Conservation (phyloP, 768 basidiomycete species). For the Collybiopsis luxurians region DNA sequence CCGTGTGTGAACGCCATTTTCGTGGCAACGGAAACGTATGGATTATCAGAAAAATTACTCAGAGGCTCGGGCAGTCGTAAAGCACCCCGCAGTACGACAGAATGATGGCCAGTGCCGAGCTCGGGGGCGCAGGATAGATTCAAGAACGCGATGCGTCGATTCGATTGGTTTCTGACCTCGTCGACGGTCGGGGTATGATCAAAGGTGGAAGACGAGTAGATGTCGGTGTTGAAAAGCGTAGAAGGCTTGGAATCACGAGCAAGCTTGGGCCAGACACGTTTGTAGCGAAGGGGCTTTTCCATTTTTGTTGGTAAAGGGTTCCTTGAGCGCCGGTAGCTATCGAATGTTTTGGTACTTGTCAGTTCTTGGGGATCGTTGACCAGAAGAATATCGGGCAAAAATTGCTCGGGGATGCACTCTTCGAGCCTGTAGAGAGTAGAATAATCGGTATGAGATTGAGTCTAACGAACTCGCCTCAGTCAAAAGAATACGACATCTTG, state of each 20-base stretch:
- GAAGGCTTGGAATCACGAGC: neutral
- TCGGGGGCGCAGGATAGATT: slow-evolving; percentile 10
- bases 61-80: slow-evolving; percentile 35
- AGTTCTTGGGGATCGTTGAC: slow-evolving; percentile 19
- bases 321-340: too few species aligned
- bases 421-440: slow-evolving; percentile 14
- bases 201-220: too few species aligned
- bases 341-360: slow-evolving; percentile 1
- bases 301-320: too few species aligned
- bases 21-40: slow-evolving; percentile 28
- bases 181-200: neutral
- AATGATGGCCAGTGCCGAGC: slow-evolving; percentile 37
- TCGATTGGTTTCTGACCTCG: neutral
- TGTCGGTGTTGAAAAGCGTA: too few species aligned
- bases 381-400: slow-evolving; percentile 21
- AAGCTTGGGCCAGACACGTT: slow-evolving; percentile 16
- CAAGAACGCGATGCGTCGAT: slow-evolving; percentile 31
- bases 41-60: slow-evolving; percentile 16
- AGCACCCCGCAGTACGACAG: slow-evolving; percentile 35
- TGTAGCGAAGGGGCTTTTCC: neutral
- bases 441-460: too few species aligned
- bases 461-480: too few species aligned
- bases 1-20: slow-evolving; percentile 30
- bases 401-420: slow-evolving; percentile 17
- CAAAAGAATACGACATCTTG: too few species aligned